Evolutionary conservation across 495 filamentous ascomycete species (phyloP).

Genomic region (Recurvomyces mirabilis): DNA sequence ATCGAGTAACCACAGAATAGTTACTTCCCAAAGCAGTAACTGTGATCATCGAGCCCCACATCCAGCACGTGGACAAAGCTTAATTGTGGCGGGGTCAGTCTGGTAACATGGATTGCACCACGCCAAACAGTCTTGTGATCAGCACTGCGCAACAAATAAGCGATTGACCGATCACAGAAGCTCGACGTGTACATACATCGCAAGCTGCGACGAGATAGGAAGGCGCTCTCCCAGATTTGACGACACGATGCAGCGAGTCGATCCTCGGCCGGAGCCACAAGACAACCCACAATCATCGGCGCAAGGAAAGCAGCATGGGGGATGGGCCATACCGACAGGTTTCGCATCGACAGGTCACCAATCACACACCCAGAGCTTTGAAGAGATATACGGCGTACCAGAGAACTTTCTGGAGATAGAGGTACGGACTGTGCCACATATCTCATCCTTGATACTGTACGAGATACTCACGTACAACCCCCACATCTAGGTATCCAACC

Average conservation of each 20-base stretch:
- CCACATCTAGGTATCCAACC: constrained; percentile 66
- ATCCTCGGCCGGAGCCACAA: constrained; percentile 3
- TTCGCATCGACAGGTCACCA: constrained; percentile 15
- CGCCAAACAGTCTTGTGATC: too few species aligned
- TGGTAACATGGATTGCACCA: too few species aligned
- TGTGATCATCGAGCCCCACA: too few species aligned
- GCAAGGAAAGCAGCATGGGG: constrained; percentile 2
- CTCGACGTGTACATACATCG: too few species aligned
- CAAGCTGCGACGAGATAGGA: too few species aligned
- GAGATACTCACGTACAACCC: not conserved
- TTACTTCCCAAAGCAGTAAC: too few species aligned
- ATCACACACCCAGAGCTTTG: constrained; percentile 60
- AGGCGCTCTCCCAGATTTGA: too few species aligned
- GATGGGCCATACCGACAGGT: constrained; percentile 15
- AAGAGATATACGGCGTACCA: constrained; percentile 96
- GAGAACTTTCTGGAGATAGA: constrained; percentile 99
- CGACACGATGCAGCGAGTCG: constrained; percentile 18
- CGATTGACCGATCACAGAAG: too few species aligned
- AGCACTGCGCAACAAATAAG: too few species aligned
- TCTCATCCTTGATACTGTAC: too few species aligned
- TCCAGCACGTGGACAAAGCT: too few species aligned
- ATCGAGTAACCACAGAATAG: not conserved
- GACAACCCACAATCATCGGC: not conserved
- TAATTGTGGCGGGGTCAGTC: too few species aligned
- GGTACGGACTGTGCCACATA: constrained; percentile 41